A percentile compares a stretch with the other conserved stretches of the same genome.
phyloP scores from a whole-genome alignment of 306 rosid genomes.

The Lablab purpureus region DNA sequence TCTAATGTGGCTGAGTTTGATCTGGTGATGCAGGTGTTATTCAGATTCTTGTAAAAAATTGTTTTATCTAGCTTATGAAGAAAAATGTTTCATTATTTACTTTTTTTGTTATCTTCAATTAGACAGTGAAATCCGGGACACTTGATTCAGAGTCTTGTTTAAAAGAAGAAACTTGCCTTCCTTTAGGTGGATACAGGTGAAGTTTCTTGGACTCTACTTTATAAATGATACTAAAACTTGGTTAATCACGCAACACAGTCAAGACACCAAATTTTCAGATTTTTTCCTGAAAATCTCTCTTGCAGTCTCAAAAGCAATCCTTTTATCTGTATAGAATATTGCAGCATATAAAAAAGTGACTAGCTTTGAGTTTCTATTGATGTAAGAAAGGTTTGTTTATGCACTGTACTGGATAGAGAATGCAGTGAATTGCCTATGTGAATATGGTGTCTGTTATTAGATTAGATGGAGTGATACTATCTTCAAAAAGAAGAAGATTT shows the following conservation, averaged over 20 bases:
- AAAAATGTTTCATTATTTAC: conserved; percentile 21
- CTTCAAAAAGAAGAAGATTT: conserved; percentile 26
- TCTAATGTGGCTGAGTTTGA: conserved; percentile 88
- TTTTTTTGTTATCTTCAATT: conserved; percentile 48
- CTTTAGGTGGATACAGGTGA: conserved; percentile 99
- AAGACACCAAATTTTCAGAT: conserved; percentile 1
- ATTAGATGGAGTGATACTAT: conserved; percentile 1
- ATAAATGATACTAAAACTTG: conserved; percentile 21
- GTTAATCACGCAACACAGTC: conserved; percentile 29
- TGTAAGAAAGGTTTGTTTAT: conserved; percentile 16
- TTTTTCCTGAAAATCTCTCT: conserved; percentile 9
- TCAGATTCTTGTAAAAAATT: conserved; percentile 42
- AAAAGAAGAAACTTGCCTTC: conserved; percentile 79
- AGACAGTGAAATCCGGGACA: conserved; percentile 86
- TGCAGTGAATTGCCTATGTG: conserved; percentile 3
- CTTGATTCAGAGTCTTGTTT: conserved; percentile 84
- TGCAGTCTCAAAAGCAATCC: background rate
- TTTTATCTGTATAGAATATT: conserved; percentile 24
- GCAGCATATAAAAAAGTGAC: background rate
- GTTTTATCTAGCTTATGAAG: conserved; percentile 37
- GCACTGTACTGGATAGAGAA: conserved; percentile 32
- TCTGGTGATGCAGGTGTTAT: conserved; percentile 90
- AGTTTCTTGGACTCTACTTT: conserved; percentile 46
- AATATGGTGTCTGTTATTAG: background rate
- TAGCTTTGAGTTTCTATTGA: conserved; percentile 24